A percentile compares a stretch with the other conserved stretches of the same genome.
phyloP scores from a whole-genome alignment of 2,329 filamentous ascomycete genomes.

The Tothia fuscella region DNA sequence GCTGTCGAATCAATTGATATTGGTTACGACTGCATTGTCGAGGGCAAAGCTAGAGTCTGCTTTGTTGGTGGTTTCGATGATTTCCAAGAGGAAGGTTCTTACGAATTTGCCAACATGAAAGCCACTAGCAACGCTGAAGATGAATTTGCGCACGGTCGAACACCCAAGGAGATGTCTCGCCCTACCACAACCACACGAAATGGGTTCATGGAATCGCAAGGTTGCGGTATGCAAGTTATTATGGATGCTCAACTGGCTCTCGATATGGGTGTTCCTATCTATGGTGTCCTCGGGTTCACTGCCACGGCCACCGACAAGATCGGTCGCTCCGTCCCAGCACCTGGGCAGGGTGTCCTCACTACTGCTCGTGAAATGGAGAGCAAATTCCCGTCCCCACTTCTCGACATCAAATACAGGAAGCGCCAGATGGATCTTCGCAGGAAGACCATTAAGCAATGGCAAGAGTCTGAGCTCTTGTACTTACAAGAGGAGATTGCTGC shows the following conservation, averaged over 20 bases:
- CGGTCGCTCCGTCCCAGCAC: conserved; percentile 89
- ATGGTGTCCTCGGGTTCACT: conserved; percentile 85
- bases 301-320: conserved; percentile 99
- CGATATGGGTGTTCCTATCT: conserved; percentile 97
- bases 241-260: conserved; percentile 94
- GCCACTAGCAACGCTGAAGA: conserved; percentile 97
- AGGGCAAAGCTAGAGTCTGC: conserved; percentile 95
- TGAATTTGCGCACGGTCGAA: conserved; percentile 89
- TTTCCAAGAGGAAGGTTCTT: conserved; percentile 97
- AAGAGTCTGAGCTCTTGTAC: conserved; percentile 87
- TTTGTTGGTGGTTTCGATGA: conserved; percentile 98
- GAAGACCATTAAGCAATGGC: conserved; percentile 91
- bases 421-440: conserved; percentile 89
- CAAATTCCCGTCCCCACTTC: conserved; percentile 87
- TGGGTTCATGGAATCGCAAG: conserved; percentile 99
- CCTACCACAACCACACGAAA: conserved; percentile 93
- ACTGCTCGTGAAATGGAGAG: conserved; percentile 82
- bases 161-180: conserved; percentile 93
- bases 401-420: conserved; percentile 95
- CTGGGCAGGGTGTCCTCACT: conserved; percentile 91
- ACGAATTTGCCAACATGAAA: conserved; percentile 99
- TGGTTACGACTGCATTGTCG: conserved; percentile 95
- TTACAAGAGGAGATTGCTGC: conserved; percentile 85
- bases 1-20: conserved; percentile 96
- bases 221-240: conserved; percentile 94